Conservation (phyloP, 371 early-diverging fungal species). For the Haplosporangium sp. region DNA sequence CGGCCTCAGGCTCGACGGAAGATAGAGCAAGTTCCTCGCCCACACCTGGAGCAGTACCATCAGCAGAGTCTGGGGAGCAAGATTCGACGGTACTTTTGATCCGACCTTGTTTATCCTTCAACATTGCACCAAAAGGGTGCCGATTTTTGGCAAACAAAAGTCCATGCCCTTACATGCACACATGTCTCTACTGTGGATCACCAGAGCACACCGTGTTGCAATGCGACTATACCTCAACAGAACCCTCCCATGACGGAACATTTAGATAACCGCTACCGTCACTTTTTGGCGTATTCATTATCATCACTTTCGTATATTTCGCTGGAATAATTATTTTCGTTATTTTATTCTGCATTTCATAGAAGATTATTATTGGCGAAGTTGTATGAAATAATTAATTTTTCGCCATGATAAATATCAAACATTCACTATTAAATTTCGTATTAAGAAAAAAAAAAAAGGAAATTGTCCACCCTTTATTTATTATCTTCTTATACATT, state of each 20-base stretch:
- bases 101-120: slow-evolving; percentile 49
- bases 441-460: not conserved
- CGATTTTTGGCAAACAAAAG: slow-evolving; percentile 43
- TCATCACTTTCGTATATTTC: not conserved
- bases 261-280: slow-evolving; percentile 7
- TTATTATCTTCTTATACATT: not conserved
- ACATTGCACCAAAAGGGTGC: slow-evolving; percentile 55
- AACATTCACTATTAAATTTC: slow-evolving; percentile 69
- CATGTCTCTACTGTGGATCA: slow-evolving; percentile 53
- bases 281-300: not conserved
- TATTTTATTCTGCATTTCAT: slow-evolving; percentile 39
- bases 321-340: too few relatives aligned
- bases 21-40: not conserved
- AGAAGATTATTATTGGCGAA: not conserved
- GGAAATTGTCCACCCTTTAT: too few relatives aligned
- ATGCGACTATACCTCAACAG: slow-evolving; percentile 46
- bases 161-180: slow-evolving; percentile 47
- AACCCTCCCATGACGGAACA: slow-evolving; percentile 32
- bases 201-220: slow-evolving; percentile 41
- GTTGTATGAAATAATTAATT: too few relatives aligned
- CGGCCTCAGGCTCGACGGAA: not conserved
- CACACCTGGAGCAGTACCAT: not conserved
- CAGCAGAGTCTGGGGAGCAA: not conserved
- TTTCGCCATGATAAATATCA: too few relatives aligned
- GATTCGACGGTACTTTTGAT: slow-evolving; percentile 22